Conservation (phyloP, 306 rosid species). For the Parietaria judaica region DNA sequence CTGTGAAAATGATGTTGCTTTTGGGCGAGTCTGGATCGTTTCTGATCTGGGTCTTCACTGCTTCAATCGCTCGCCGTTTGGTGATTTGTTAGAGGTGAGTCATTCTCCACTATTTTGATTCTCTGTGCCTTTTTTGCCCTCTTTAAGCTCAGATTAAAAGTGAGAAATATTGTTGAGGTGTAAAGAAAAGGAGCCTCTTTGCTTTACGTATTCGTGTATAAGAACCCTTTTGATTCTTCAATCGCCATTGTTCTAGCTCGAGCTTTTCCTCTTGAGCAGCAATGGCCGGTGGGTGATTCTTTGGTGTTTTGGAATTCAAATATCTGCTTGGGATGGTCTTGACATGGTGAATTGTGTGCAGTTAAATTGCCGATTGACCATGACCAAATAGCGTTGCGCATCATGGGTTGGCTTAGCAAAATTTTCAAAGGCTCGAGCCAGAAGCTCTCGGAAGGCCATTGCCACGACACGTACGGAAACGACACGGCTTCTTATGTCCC, state of each 20-base stretch:
- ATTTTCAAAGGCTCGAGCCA: conserved; percentile 66
- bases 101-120: conserved; percentile 26
- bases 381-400: conserved; percentile 36
- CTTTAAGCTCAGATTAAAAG: conserved; percentile 12
- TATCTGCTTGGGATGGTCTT: not conserved
- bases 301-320: not conserved
- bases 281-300: conserved; percentile 26
- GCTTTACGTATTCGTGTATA: not conserved
- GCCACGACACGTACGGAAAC: conserved; percentile 34
- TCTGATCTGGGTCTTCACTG: conserved; percentile 40
- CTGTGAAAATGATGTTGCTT: conserved; percentile 32
- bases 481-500: conserved; percentile 46
- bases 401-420: conserved; percentile 81
- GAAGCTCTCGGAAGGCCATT: conserved; percentile 59
- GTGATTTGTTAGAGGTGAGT: conserved; percentile 46
- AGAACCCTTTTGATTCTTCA: not conserved
- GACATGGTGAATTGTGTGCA: conserved; percentile 37
- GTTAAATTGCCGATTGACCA: conserved; percentile 30
- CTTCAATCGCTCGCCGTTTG: conserved; percentile 29
- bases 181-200: conserved; percentile 15
- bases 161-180: conserved; percentile 21
- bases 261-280: conserved; percentile 8
- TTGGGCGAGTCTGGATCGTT: conserved; percentile 36
- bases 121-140: conserved; percentile 13
- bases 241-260: conserved; percentile 3